Base-by-base conservation (phyloP, 78 protist genomes). In the Chrysochromulina parva region DNA sequence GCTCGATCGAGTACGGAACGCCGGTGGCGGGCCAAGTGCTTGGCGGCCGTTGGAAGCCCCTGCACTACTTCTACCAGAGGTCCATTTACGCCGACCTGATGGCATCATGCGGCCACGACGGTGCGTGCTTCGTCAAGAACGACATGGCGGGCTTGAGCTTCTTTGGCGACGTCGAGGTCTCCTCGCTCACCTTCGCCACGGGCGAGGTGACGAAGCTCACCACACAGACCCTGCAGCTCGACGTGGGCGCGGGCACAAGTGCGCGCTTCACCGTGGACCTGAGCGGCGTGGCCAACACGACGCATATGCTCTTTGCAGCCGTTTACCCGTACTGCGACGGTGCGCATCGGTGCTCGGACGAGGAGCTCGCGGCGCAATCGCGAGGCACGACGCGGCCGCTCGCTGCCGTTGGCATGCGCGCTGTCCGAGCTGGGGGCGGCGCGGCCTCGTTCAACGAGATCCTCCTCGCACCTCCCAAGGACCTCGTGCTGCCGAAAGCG, bases 41-140 rank as follows among this genome's bases (percentile, higher is more conserved):
- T 3, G 94, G 94, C 20, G 94, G 94, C 53, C 85, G 94, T 4
- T 92, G 94, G 94, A 92, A 92, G 50, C 87, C 94, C 0, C 81
- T 65, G 81, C 92, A 78, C 85, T 55, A 92, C 92, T 50, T 16
- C 13, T 4, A 24, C 48, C 5, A 57, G 89, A 14, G 19, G 48
- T 54, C 16, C 50, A 0, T 89, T 16, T 89, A n/a, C 13, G 52
- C 90, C 24, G 94, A 92, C 50, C 54, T 89, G 60, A 17, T 90
- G 28, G 92, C 92, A 11, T 7, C 76, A 60, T 92, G 94, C 57
- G 94, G 90, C 67, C 50, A 3, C n/a, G 14, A 11, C 14, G 88
- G 88, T 22, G 57, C 17, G 38, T 89, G 92, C 69, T 90, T 24
- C 73, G 89, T 53, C 38, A 73, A 57, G 38, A 88, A 76, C 85